A percentile compares a stretch with the other conserved stretches of the same genome.
Conservation (phyloP, 2,329 filamentous ascomycete genomes). For the Colletotrichum cordylinicola region DNA sequence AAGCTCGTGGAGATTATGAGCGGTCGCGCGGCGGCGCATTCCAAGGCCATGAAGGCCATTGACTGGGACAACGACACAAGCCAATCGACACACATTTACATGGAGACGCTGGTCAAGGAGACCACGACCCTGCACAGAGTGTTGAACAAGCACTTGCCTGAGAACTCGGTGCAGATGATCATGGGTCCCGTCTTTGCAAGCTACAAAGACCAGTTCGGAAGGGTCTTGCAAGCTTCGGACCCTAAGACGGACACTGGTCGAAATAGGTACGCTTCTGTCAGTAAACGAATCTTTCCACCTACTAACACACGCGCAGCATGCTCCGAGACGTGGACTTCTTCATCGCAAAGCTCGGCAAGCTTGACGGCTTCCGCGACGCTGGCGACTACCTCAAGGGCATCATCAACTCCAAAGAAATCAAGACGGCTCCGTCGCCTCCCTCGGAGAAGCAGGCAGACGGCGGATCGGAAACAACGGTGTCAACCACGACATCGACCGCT, state of each 20-base stretch:
- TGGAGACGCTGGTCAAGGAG: slow-evolving; percentile 88
- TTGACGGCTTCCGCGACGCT: slow-evolving; percentile 79
- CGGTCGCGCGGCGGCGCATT: slow-evolving; percentile 74
- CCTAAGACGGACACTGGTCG: slow-evolving; percentile 72
- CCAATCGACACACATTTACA: slow-evolving; percentile 67
- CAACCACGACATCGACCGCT: background rate
- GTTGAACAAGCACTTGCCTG: slow-evolving; percentile 80
- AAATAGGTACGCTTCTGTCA: slow-evolving; percentile 64
- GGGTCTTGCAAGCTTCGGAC: slow-evolving; percentile 69
- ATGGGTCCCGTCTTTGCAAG: slow-evolving; percentile 85
- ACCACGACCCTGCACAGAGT: slow-evolving; percentile 85
- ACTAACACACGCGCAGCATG: slow-evolving; percentile 61
- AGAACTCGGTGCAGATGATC: slow-evolving; percentile 78
- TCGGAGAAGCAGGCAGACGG: slow-evolving; percentile 11
- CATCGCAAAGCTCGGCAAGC: slow-evolving; percentile 71
- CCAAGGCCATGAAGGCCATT: slow-evolving; percentile 75
- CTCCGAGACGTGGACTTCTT: slow-evolving; percentile 78
- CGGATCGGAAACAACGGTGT: slow-evolving; percentile 10
- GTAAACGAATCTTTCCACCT: background rate
- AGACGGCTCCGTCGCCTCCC: slow-evolving; percentile 25
- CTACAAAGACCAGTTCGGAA: slow-evolving; percentile 81
- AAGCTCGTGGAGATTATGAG: slow-evolving; percentile 95
- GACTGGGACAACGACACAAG: slow-evolving; percentile 69
- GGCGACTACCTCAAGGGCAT: slow-evolving; percentile 73
- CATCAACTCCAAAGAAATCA: slow-evolving; percentile 63